phyloP scores from a whole-genome alignment of 2,329 filamentous ascomycete species.

The Boeremia exigua region DNA sequence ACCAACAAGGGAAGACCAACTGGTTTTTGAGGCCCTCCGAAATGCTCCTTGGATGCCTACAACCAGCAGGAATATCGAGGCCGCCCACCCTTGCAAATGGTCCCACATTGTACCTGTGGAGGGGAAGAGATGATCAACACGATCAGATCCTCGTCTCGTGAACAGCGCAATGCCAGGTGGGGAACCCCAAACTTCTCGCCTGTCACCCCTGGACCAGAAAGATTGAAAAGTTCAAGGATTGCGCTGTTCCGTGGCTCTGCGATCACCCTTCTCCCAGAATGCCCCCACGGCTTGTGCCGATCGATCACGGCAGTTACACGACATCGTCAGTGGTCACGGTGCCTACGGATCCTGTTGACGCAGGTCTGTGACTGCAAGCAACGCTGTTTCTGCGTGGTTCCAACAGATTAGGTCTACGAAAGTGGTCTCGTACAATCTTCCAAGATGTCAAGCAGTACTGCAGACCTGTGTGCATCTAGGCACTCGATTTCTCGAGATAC shows the following conservation, averaged over 20 bases:
- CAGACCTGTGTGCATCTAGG: neutral
- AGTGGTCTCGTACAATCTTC: neutral
- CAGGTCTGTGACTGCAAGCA: slow-evolving; percentile 1
- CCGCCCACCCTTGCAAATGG: slow-evolving; percentile 6
- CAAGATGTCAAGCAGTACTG: neutral
- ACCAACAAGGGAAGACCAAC: neutral
- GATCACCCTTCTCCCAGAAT: slow-evolving; percentile 1
- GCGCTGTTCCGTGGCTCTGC: neutral
- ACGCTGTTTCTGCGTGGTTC: slow-evolving; percentile 5
- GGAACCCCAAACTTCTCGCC: neutral
- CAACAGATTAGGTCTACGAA: neutral
- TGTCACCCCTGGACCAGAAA: neutral
- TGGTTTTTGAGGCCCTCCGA: neutral
- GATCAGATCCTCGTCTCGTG: slow-evolving; percentile 1
- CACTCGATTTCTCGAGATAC: neutral
- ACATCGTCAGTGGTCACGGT: slow-evolving; percentile 17
- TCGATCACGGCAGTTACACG: slow-evolving; percentile 13
- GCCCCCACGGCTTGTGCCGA: slow-evolving; percentile 8
- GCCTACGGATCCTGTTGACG: slow-evolving; percentile 4
- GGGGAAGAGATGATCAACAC: neutral
- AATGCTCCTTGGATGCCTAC: neutral
- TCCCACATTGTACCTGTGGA: slow-evolving; percentile 11
- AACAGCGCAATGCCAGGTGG: neutral
- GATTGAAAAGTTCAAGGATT: neutral
- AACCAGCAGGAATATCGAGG: neutral